Evolutionary conservation across 306 rosid species (phyloP).

Genomic region (Heteromeles arbutifolia): DNA sequence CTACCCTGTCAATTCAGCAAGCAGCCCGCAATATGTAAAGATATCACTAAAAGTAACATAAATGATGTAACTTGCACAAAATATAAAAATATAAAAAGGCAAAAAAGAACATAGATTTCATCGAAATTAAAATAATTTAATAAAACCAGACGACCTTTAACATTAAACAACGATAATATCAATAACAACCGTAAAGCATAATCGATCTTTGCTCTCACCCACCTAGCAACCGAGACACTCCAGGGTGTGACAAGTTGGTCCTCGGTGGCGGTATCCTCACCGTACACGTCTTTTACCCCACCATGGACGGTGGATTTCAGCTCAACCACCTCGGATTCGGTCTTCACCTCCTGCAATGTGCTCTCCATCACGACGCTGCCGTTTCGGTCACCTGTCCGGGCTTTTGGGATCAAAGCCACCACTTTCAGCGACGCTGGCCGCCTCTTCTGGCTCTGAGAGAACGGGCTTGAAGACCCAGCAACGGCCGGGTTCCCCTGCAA

Average conservation of each 20-base stretch:
- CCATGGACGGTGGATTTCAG: slow-evolving; percentile 29
- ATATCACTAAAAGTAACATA: neutral
- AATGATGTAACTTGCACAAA: neutral
- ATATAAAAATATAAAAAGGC: neutral
- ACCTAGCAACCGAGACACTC: slow-evolving; percentile 88
- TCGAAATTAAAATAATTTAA: neutral
- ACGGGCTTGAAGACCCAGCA: slow-evolving; percentile 27
- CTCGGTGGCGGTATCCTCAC: slow-evolving; percentile 68
- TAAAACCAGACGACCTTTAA: neutral
- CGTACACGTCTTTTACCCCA: slow-evolving; percentile 63
- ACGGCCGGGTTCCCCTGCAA: slow-evolving; percentile 41
- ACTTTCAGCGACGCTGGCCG: slow-evolving; percentile 32
- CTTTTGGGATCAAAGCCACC: slow-evolving; percentile 40
- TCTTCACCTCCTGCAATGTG: slow-evolving; percentile 32
- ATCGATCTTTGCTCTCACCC: slow-evolving; percentile 22
- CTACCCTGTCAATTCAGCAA: neutral
- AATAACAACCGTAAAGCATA: neutral
- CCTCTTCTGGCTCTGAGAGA: slow-evolving; percentile 33
- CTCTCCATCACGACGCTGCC: slow-evolving; percentile 53
- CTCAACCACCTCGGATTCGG: slow-evolving; percentile 32
- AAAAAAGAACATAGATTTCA: neutral
- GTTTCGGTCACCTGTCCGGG: slow-evolving; percentile 43
- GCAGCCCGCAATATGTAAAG: neutral
- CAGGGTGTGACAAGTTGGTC: slow-evolving; percentile 81
- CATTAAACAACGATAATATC: neutral